Base-by-base conservation (phyloP, 1,284 basidiomycete species). In the Schizophyllum amplum region DNA sequence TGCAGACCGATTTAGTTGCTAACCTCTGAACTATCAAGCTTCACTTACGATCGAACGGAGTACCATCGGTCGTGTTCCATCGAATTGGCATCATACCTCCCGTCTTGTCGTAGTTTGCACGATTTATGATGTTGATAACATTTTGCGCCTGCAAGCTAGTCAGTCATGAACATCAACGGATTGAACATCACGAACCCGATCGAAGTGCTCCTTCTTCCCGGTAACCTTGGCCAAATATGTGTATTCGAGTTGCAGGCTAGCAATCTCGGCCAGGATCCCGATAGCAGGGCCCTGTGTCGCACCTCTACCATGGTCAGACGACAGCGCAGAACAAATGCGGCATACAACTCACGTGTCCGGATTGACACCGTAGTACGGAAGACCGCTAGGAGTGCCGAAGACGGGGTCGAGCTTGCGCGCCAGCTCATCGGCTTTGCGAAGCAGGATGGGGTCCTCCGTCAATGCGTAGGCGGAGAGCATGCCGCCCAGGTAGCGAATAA, bases 401-500 rank as follows among this genome's bases (percentile, higher is more conserved):
- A 74, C 75, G 7, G 79, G 79, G 9, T 82, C 75, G 6, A 86
- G 69, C 54, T 67, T 72, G 15, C 68, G 67, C 3, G 75, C 84
- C 7, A 86, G 72, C 25, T 81, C 75, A 55, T 82, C 79, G 5
- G 83, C 83, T 27, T 76, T 74, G 24, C 68, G 62, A 25, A 82
- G 68, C 21, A 82, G 67, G 1, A 78, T 58, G 2, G 61, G 60
- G 57, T 80, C 72, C 21, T 69, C 66, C 1, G 86, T 83, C 0
- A 95, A 71, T 22, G 93, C 90, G 66, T 93, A 89, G 0, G 88
- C 91, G 1, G 90, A 89, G 4, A 94, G 72, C 7, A 94, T 70
- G 5, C 92, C 91, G 11, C 92, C 93, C 3, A 96, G 78, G 69
- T 94, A 94, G 23, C 93, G 82, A 58, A 95, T 96, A 22, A 84